Percentiles rank a stretch among this genome's conserved stretches.
These are phyloP conservation scores for Ceratobasidium theobromae DNA, from an alignment of 1,284 basidiomycete species.

Conservation along the genomic window DNA sequence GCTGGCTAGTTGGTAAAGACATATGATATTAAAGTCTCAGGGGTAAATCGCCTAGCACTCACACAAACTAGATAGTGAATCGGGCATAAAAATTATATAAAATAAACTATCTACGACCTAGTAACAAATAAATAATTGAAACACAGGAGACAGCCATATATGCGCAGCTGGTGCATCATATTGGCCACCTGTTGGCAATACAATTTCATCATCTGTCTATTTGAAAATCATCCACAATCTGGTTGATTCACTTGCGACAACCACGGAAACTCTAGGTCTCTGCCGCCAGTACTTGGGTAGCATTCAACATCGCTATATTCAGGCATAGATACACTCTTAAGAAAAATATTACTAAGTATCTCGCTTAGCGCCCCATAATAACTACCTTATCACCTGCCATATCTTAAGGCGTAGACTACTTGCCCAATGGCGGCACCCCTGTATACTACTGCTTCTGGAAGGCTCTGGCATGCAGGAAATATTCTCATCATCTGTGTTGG, in stretches of 20 bases:
- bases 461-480: slow-evolving; percentile 93
- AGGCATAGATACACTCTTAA: no score
- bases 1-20: no score
- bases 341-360: no score
- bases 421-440: slow-evolving; percentile 77
- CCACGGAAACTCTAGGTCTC: no score
- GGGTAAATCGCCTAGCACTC: slow-evolving; percentile 15
- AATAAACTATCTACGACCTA: neutral
- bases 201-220: neutral
- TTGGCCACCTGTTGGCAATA: neutral
- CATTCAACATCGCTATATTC: neutral
- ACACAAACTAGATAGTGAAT: slow-evolving; percentile 24
- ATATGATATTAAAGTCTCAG: slow-evolving; percentile 10
- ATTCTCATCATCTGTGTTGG: slow-evolving; percentile 92
- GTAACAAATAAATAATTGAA: neutral
- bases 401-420: neutral
- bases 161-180: no score
- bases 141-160: no score
- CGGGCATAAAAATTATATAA: no score
- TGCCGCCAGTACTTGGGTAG: slow-evolving; percentile 2
- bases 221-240: neutral
- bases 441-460: slow-evolving; percentile 73
- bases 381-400: no score
- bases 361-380: no score
- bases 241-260: no score